Base-by-base conservation (phyloP, 2,329 filamentous ascomycete genomes). In the Onygenales sp. region DNA sequence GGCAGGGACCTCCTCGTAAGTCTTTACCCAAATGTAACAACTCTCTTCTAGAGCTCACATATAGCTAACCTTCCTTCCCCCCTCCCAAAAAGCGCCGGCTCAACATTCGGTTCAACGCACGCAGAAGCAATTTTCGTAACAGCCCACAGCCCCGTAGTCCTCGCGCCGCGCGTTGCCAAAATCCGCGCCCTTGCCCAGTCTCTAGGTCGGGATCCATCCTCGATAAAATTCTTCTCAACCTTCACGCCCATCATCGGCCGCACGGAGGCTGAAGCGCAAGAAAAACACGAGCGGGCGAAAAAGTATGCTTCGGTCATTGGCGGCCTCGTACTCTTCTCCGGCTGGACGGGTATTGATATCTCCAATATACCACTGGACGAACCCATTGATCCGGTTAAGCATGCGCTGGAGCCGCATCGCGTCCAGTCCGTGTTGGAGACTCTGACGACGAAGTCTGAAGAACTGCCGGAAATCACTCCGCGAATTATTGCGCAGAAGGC, bases 101-200 rank as follows among this genome's bases (percentile, higher is more conserved):
- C 75, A 1, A 67, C 69, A 0, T 84, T 84, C 58, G 80, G 78
- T 0, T 73, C 78, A 2, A 77, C 70, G 0, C 80, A 83, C 54
- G 81, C 80, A 1, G 81, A 84, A 66, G 80, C 76, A 1, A 79
- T 83, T 45, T 83, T 83, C 55, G 77, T 83, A 3, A 78, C 77
- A 0, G 74, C 74, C 0, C 79, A 81, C 60, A 77, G 74, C 0
- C 75, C 78, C 0, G 57, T 65, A 2, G 65, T 79, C 0, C 66
- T 82, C 3, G 65, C 68, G 1, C 75, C 76, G 1, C 79, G 79
- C 51, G 70, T 83, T 36, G 68, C 73, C 39, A 74, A 73, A 13
- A 82, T 82, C 53, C 73, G 81, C 1, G 67, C 74, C 14, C 67
- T 79, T 4, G 80, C 79, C 0, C 69, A 70, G 1, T 67, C 71